Conservation (phyloP, 2,329 filamentous ascomycete species). For the Penicillium sp. region DNA sequence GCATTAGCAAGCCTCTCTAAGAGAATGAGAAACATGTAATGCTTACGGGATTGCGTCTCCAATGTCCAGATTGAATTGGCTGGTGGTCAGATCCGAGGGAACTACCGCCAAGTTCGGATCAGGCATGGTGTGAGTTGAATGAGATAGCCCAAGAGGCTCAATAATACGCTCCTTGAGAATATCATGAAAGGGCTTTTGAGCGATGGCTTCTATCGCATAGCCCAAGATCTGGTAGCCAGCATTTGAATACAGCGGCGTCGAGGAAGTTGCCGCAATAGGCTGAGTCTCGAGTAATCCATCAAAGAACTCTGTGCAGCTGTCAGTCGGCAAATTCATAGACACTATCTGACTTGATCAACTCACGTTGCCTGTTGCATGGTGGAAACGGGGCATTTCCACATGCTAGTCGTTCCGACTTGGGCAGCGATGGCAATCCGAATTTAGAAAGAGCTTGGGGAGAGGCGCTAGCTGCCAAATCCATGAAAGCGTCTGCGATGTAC, state of each 20-base stretch:
- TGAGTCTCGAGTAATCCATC: conserved; percentile 36
- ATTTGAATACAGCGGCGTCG: conserved; percentile 42
- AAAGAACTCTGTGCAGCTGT: conserved; percentile 37
- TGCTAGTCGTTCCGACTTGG: conserved; percentile 7
- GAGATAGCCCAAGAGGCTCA: conserved; percentile 46
- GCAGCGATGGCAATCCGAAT: conserved; percentile 19
- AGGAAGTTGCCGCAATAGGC: conserved; percentile 37
- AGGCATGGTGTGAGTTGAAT: conserved; percentile 31
- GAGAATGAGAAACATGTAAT: neutral
- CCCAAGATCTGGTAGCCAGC: conserved; percentile 40
- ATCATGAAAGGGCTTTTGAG: conserved; percentile 40
- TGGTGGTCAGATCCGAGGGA: conserved; percentile 34
- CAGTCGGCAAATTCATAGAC: neutral
- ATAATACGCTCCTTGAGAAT: conserved; percentile 43
- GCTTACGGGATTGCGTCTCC: conserved; percentile 49
- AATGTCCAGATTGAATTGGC: conserved; percentile 41
- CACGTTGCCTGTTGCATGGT: conserved; percentile 16
- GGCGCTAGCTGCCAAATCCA: neutral
- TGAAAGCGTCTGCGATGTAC: conserved; percentile 1
- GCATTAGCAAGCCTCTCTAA: neutral
- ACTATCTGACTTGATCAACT: neutral
- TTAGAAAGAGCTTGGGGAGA: neutral
- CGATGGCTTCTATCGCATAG: conserved; percentile 47
- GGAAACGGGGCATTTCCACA: conserved; percentile 9
- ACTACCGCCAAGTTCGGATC: conserved; percentile 37